Percentiles rank a stretch among this genome's conserved stretches.
Conservation (phyloP, 1,284 basidiomycete genomes). For the Apiotrichum sp. region DNA sequence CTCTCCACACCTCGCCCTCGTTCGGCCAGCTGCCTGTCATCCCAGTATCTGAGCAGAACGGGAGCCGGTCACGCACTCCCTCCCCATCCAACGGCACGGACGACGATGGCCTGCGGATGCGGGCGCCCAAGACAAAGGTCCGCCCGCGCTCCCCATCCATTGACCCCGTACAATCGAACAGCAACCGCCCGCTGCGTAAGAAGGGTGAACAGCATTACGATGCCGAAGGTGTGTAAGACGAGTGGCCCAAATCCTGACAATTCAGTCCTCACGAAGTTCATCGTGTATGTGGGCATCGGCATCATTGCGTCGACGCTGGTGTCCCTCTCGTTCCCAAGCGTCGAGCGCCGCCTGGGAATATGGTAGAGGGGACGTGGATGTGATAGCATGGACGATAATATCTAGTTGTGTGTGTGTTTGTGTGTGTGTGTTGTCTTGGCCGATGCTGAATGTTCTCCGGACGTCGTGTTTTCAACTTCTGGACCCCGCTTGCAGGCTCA, state of each 20-base stretch:
- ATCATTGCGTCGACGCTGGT: slow-evolving; percentile 58
- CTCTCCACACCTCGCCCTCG: slow-evolving; percentile 68
- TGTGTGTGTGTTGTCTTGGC: too few relatives aligned
- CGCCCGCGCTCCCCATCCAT: background rate
- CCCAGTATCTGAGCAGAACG: slow-evolving; percentile 32
- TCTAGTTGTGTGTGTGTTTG: too few relatives aligned
- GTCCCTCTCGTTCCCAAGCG: slow-evolving; percentile 61
- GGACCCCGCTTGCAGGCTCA: too few relatives aligned
- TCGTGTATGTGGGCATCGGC: slow-evolving; percentile 82
- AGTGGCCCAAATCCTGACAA: too few relatives aligned
- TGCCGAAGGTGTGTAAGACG: slow-evolving; percentile 52
- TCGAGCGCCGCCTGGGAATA: slow-evolving; percentile 44
- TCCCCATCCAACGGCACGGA: background rate
- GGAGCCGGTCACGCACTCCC: background rate
- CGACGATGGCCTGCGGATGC: background rate
- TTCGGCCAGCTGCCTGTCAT: slow-evolving; percentile 63
- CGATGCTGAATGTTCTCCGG: too few relatives aligned
- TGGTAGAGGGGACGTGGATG: background rate
- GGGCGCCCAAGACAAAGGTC: background rate
- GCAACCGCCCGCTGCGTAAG: background rate
- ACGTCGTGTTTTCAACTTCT: too few relatives aligned
- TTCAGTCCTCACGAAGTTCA: slow-evolving; percentile 74
- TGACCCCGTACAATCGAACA: slow-evolving; percentile 10
- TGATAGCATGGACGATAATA: too few relatives aligned
- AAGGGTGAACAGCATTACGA: slow-evolving; percentile 47